phyloP scores from a whole-genome alignment of 768 basidiomycete species.

The Filobasidium floriforme region DNA sequence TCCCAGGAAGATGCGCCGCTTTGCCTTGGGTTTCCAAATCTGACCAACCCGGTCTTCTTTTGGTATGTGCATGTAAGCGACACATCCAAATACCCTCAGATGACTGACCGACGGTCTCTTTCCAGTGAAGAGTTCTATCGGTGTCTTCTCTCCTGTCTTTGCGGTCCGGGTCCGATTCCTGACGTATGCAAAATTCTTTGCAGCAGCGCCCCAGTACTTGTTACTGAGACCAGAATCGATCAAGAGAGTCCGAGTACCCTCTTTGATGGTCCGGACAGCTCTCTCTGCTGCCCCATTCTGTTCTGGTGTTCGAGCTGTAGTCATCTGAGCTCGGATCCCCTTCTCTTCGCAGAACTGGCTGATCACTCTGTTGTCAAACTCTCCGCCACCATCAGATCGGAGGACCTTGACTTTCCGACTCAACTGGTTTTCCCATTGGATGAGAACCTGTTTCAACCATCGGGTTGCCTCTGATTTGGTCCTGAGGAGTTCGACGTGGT shows the following conservation, averaged over 20 bases:
- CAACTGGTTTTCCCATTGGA: not conserved
- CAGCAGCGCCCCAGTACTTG: conserved; percentile 21
- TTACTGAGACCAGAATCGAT: conserved; percentile 41
- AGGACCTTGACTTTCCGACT: not conserved
- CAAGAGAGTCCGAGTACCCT: not conserved
- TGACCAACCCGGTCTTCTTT: too few species aligned
- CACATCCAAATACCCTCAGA: too few species aligned
- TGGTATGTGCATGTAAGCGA: too few species aligned
- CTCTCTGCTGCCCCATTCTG: conserved; percentile 48
- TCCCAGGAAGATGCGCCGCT: too few species aligned
- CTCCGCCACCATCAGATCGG: conserved; percentile 43
- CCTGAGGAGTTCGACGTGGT: too few species aligned
- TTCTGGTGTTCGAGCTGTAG: conserved; percentile 13
- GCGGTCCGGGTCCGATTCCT: conserved; percentile 7
- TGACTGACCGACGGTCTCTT: too few species aligned
- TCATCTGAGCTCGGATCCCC: too few species aligned
- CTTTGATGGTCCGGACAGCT: conserved; percentile 18
- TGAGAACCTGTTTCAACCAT: not conserved
- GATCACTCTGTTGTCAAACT: too few species aligned
- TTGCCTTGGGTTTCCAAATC: too few species aligned
- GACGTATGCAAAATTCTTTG: not conserved
- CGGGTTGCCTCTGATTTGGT: too few species aligned
- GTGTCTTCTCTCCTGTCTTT: not conserved
- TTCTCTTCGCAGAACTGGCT: too few species aligned
- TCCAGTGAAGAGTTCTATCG: too few species aligned